Evolutionary conservation across 192 early-diverging fungal species (phyloP), one percentile per base, ranked within the genome.

Genomic region (Chytriomyces sp.): DNA sequence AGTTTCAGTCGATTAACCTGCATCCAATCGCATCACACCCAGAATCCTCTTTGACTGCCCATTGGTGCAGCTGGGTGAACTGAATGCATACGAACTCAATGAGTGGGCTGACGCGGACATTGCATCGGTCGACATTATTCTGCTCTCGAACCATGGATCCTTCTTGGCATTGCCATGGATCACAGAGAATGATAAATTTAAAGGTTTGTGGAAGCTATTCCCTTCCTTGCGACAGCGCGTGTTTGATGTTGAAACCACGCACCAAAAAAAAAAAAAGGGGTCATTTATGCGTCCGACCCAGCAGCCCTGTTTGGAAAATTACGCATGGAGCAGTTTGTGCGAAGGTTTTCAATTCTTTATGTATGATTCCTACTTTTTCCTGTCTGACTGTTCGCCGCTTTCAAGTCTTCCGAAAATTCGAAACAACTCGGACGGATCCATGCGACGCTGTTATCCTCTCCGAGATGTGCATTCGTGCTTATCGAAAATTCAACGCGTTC

Each of bases 41-140:
- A 73, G 71, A 16, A 62, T 73, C n/a, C 71, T 73, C 49, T 60
- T 73, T 18, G 71, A 73, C 26, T 73, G 71, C 45, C 13, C 71
- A 18, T 43, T 73, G 7, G 11, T 59, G 6, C 45, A 73, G n/a
- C n/a, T 16, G n/a, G 28, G 9, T 6, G 46, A 44, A 8, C 20
- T 9, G 10, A 7, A 10, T 7, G 8, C 46, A 16, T 46, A 18
- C 60, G 11, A 62, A n/a, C 8, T 73, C 8, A 53, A 53, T 7
- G 6, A 60, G 7, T 35, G 60, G 24, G 24, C 45, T 18, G 16
- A 43, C 9, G 44, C 60, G 9, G 20, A 11, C 24, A 73, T 73
- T 45, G 44, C 20, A 43, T 7, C 13, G 6, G 61, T 73, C 60
- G 61, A 73, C 28, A 47, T 62, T 20, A 26, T 73, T 8, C 61